These are phyloP conservation scores for Pichia gijzeniarum DNA, from an alignment of 805 yeast genomes.

Conservation along the genomic window DNA sequence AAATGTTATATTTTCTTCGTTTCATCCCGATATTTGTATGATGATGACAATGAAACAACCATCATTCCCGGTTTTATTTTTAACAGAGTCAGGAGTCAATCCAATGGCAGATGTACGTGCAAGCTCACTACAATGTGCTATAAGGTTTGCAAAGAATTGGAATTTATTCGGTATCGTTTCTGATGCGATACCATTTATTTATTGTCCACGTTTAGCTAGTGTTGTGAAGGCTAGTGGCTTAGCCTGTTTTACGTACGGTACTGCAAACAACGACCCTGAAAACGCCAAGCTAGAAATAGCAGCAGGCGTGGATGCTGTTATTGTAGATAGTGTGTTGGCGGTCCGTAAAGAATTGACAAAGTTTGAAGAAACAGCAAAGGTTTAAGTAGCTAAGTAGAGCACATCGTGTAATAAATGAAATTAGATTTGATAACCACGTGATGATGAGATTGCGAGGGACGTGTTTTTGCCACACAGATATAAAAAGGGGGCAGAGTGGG, in stretches of 20 bases:
- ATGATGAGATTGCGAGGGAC: too few relatives aligned
- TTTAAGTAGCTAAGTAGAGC: too few relatives aligned
- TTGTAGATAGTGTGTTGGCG: conserved; percentile 89
- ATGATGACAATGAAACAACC: conserved; percentile 88
- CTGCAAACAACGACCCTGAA: conserved; percentile 75
- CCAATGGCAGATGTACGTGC: conserved; percentile 90
- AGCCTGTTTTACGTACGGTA: conserved; percentile 91
- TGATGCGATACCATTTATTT: conserved; percentile 80
- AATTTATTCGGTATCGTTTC: conserved; percentile 86
- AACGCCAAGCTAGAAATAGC: conserved; percentile 79
- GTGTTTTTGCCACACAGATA: too few relatives aligned
- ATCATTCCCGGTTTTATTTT: conserved; percentile 79
- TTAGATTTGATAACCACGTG: too few relatives aligned
- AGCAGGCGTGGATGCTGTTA: conserved; percentile 98
- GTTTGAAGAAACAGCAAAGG: conserved; percentile 15
- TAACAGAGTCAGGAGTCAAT: conserved; percentile 83
- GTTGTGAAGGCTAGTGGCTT: conserved; percentile 89
- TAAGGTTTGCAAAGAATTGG: conserved; percentile 87
- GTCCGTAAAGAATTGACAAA: conserved; percentile 72
- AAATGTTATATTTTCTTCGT: conserved; percentile 84
- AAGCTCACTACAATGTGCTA: conserved; percentile 80
- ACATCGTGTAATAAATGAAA: too few relatives aligned
- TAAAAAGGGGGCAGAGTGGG: background rate
- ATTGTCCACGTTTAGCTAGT: conserved; percentile 81
- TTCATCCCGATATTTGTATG: conserved; percentile 90